Evolutionary conservation across 73 alveolate species (phyloP).

Genomic region (Loxodes magnus): DNA sequence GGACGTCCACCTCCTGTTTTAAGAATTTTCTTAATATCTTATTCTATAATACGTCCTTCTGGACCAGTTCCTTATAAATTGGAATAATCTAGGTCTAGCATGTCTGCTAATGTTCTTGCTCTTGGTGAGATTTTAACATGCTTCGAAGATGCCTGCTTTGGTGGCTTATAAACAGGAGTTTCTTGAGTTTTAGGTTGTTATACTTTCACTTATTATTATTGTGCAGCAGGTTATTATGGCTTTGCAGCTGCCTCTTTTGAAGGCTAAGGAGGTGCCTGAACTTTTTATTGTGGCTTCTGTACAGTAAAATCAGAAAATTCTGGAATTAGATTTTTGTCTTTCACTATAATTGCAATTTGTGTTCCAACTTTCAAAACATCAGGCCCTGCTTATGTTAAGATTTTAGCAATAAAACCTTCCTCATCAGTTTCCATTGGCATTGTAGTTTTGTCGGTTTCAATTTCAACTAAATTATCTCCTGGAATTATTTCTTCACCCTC

Average conservation of each 20-base stretch:
- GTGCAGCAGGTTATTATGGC: slow-evolving; percentile 15
- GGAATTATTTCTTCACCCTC: slow-evolving; percentile 63
- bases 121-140: slow-evolving; percentile 44
- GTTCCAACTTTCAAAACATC: too few relatives aligned
- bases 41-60: slow-evolving; percentile 59
- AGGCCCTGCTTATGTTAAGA: too few relatives aligned
- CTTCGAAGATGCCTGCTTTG: slow-evolving; percentile 9
- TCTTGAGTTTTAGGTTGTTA: slow-evolving; percentile 10
- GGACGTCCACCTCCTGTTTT: slow-evolving; percentile 17
- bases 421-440: slow-evolving; percentile 80
- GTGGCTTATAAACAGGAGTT: slow-evolving; percentile 7
- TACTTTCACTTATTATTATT: neutral
- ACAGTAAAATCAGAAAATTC: slow-evolving; percentile 20
- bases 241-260: slow-evolving; percentile 27
- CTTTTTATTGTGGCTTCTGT: too few relatives aligned
- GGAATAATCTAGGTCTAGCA: slow-evolving; percentile 22
- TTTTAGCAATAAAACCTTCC: slow-evolving; percentile 69
- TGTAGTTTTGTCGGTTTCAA: slow-evolving; percentile 85
- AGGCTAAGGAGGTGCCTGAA: too few relatives aligned
- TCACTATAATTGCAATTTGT: slow-evolving; percentile 9
- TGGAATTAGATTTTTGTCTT: slow-evolving; percentile 11
- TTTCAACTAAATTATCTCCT: slow-evolving; percentile 68
- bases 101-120: slow-evolving; percentile 46
- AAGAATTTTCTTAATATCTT: slow-evolving; percentile 42
- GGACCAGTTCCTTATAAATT: slow-evolving; percentile 68